Percentiles rank a stretch among this genome's conserved stretches.
These are phyloP conservation scores for Phellinidium pouzarii DNA, from an alignment of 1,284 basidiomycete species.

Conservation along the genomic window DNA sequence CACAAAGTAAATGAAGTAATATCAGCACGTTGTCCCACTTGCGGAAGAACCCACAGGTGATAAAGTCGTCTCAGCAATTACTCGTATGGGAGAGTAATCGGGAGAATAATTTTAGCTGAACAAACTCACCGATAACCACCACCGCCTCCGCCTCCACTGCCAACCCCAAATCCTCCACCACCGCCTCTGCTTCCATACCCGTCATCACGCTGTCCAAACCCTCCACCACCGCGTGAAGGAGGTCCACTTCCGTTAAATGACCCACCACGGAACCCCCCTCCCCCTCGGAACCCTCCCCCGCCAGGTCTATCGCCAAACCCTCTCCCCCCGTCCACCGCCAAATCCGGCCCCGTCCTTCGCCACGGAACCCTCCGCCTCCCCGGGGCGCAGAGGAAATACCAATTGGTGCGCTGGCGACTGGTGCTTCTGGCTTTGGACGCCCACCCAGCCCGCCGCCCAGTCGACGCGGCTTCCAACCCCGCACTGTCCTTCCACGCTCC, in stretches of 20 bases:
- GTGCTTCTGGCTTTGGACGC: constrained; percentile 74
- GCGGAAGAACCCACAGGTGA: neutral
- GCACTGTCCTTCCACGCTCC: constrained; percentile 94
- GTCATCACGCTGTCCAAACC: constrained; percentile 11
- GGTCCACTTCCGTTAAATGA: constrained; percentile 7
- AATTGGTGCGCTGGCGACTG: constrained; percentile 33
- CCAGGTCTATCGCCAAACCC: constrained; percentile 22
- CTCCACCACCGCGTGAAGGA: neutral
- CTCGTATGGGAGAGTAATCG: too few relatives aligned
- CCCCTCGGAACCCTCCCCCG: constrained; percentile 30
- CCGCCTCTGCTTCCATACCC: constrained; percentile 14
- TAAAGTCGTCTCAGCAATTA: too few relatives aligned
- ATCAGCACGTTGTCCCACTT: neutral
- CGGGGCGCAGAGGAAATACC: constrained; percentile 35
- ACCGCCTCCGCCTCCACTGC: constrained; percentile 30
- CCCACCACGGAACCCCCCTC: constrained; percentile 15
- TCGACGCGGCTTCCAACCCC: constrained; percentile 96
- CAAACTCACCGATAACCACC: constrained; percentile 31
- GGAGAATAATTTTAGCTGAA: too few relatives aligned
- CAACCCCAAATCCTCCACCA: constrained; percentile 29
- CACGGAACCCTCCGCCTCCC: constrained; percentile 27
- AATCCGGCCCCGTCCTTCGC: constrained; percentile 29
- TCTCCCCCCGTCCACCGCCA: constrained; percentile 31
- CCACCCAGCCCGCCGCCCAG: constrained; percentile 95
- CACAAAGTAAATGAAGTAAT: constrained; percentile 23